phyloP scores from a whole-genome alignment of 2,329 filamentous ascomycete species.

The Incumbomyces lentus region DNA sequence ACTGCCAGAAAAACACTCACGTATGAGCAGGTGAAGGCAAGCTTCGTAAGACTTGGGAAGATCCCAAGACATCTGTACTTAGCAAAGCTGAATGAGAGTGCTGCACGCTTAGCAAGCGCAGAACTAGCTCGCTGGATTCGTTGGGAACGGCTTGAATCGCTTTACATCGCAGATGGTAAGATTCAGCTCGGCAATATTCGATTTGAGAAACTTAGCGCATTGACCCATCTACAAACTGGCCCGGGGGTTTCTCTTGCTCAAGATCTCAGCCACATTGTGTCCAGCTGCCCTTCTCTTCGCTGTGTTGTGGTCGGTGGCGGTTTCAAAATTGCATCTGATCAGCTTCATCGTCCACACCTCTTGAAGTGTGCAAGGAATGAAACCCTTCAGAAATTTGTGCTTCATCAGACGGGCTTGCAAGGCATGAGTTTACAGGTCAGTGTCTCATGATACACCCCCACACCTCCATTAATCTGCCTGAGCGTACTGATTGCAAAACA shows the following conservation, averaged over 20 bases:
- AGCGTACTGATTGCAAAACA: too few relatives aligned
- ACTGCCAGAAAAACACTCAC: conserved; percentile 34
- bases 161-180: conserved; percentile 2
- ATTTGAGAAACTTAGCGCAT: background rate
- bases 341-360: background rate
- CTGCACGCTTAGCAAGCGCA: conserved; percentile 11
- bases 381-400: conserved; percentile 6
- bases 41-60: conserved; percentile 25
- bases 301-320: background rate
- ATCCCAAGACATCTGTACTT: conserved; percentile 20
- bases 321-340: background rate
- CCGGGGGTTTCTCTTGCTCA: background rate
- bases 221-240: background rate
- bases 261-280: background rate
- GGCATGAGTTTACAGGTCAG: too few relatives aligned
- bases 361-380: background rate
- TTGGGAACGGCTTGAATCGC: background rate
- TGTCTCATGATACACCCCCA: too few relatives aligned
- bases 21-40: conserved; percentile 23
- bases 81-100: conserved; percentile 22
- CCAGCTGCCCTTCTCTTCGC: background rate
- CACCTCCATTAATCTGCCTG: too few relatives aligned
- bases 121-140: conserved; percentile 11
- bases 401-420: background rate
- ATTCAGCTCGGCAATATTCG: background rate